Conservation (phyloP, 2,329 filamentous ascomycete genomes). For the Exophiala alcalophila region DNA sequence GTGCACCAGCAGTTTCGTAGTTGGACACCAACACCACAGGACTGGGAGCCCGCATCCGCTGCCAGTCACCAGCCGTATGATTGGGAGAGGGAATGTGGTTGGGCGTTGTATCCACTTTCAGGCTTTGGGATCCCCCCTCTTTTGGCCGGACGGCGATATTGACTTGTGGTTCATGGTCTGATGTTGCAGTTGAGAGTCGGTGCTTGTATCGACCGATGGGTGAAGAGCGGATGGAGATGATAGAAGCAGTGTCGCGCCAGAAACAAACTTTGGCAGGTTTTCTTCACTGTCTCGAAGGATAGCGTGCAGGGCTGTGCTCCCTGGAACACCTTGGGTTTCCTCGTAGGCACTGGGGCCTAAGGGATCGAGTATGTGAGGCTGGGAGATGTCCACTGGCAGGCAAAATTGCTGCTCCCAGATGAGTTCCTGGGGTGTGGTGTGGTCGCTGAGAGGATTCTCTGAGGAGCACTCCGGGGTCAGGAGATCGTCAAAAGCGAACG, state of each 20-base stretch:
- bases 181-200: slow-evolving; percentile 26
- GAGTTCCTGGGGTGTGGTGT: slow-evolving; percentile 28
- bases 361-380: slow-evolving; percentile 16
- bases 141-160: slow-evolving; percentile 1
- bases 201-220: slow-evolving; percentile 34
- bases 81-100: slow-evolving; percentile 12
- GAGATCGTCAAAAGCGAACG: slow-evolving; percentile 25
- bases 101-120: slow-evolving; percentile 17
- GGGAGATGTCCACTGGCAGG: slow-evolving; percentile 15
- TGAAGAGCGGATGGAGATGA: slow-evolving; percentile 14
- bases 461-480: slow-evolving; percentile 27
- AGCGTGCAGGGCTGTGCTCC: slow-evolving; percentile 9
- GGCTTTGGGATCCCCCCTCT: slow-evolving; percentile 9
- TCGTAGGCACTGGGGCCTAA: slow-evolving; percentile 8
- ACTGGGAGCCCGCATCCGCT: slow-evolving; percentile 31
- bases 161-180: slow-evolving; percentile 5
- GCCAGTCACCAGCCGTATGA: slow-evolving; percentile 13
- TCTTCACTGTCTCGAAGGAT: slow-evolving; percentile 6
- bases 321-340: slow-evolving; percentile 1
- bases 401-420: slow-evolving; percentile 27
- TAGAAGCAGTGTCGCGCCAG: slow-evolving; percentile 10
- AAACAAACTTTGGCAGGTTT: slow-evolving; percentile 14
- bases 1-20: slow-evolving; percentile 14
- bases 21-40: slow-evolving; percentile 46
- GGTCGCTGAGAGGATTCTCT: slow-evolving; percentile 26